A percentile compares a stretch with the other conserved stretches of the same genome.
phyloP scores from a whole-genome alignment of 352 stramenopile genomes.

The Globisporangium barbulae region DNA sequence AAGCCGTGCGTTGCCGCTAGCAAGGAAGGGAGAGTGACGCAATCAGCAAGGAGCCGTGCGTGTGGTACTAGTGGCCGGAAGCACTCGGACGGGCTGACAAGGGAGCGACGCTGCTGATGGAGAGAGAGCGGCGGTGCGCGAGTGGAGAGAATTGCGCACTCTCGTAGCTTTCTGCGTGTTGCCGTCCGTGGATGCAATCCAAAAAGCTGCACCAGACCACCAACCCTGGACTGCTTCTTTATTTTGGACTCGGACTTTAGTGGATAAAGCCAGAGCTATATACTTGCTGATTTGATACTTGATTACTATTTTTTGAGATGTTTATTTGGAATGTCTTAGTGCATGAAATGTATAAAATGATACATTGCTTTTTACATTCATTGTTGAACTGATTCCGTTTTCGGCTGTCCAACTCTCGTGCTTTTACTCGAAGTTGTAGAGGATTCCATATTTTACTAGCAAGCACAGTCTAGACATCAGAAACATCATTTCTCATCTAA shows the following conservation, averaged over 20 bases:
- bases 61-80: background rate
- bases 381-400: no score
- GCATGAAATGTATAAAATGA: no score
- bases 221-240: background rate
- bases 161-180: background rate
- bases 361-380: no score
- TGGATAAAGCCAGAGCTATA: background rate
- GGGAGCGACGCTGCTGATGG: background rate
- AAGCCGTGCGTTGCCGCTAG: background rate
- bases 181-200: background rate
- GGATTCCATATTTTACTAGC: no score
- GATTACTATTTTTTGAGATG: no score
- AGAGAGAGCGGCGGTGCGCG: background rate
- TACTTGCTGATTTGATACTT: no score
- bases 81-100: background rate
- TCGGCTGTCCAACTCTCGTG: no score
- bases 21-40: background rate
- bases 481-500: no score
- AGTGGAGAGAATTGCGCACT: background rate
- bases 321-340: no score
- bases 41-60: background rate
- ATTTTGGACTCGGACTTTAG: background rate
- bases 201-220: constrained; percentile 5
- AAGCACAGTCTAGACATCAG: no score
- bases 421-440: no score